Evolutionary conservation across 2,329 filamentous ascomycete species (phyloP).

Genomic region (Phyllosticta paracitricarpa): DNA sequence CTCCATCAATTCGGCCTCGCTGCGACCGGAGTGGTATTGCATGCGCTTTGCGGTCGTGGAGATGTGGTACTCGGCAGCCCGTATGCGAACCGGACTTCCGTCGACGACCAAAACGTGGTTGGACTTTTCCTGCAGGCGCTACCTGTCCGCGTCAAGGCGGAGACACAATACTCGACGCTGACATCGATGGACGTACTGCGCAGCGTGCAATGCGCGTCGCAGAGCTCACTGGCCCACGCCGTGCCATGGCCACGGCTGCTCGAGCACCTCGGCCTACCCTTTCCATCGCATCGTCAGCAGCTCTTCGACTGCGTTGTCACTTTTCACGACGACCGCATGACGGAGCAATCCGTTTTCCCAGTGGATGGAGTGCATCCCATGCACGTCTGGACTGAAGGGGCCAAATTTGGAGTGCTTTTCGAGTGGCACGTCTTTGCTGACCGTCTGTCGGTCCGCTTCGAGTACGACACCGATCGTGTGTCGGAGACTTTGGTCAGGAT

Average conservation of each 20-base stretch:
- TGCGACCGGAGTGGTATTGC: slow-evolving; percentile 10
- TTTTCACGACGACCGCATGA: slow-evolving; percentile 20
- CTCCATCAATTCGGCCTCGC: slow-evolving; percentile 18
- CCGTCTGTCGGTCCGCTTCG: slow-evolving; percentile 10
- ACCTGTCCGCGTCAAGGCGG: slow-evolving; percentile 16
- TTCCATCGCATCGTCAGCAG: slow-evolving; percentile 4
- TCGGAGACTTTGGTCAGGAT: background rate
- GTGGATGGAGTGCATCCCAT: slow-evolving; percentile 10
- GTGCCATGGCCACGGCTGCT: slow-evolving; percentile 23
- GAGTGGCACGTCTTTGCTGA: slow-evolving; percentile 12
- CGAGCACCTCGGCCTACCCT: slow-evolving; percentile 11
- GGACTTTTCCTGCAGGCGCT: slow-evolving; percentile 24
- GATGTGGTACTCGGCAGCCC: slow-evolving; percentile 22
- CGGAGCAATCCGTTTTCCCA: background rate
- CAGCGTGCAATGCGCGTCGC: slow-evolving; percentile 15
- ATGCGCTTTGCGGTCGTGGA: slow-evolving; percentile 12
- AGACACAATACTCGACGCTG: background rate
- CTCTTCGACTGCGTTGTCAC: slow-evolving; percentile 8
- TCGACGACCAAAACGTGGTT: slow-evolving; percentile 16
- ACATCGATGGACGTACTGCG: slow-evolving; percentile 6
- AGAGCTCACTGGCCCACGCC: slow-evolving; percentile 19
- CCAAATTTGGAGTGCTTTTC: slow-evolving; percentile 18
- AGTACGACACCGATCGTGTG: slow-evolving; percentile 11
- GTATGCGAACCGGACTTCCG: slow-evolving; percentile 18
- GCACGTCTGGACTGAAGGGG: slow-evolving; percentile 13